Evolutionary conservation across 2,329 filamentous ascomycete genomes (phyloP).

Genomic region (Apiospora saccharicola): DNA sequence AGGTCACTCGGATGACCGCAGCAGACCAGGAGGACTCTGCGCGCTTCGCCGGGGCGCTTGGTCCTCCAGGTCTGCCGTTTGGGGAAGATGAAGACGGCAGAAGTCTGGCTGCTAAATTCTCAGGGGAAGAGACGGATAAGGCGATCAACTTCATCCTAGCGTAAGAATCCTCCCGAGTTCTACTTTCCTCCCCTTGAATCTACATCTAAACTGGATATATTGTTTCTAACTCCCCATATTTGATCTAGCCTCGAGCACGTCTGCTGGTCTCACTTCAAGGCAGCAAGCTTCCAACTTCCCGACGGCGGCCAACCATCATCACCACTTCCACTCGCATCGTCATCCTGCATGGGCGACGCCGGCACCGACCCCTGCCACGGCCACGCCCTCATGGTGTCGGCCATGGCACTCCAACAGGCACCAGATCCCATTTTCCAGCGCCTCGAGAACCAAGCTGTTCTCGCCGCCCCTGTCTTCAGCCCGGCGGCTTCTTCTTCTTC

Average conservation of each 20-base stretch:
- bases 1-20: constrained; percentile 42
- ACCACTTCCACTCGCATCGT: neutral
- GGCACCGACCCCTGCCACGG: constrained; percentile 56
- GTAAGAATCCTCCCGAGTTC: constrained; percentile 43
- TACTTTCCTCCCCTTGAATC: neutral
- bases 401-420: constrained; percentile 39
- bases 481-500: neutral
- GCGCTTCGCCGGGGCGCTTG: neutral
- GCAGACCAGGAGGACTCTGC: neutral
- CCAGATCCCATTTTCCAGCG: constrained; percentile 29
- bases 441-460: constrained; percentile 23
- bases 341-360: constrained; percentile 52
- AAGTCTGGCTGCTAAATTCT: neutral
- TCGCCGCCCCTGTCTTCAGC: neutral
- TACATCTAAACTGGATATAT: neutral
- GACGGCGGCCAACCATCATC: neutral
- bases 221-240: neutral
- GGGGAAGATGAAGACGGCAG: neutral
- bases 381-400: constrained; percentile 40
- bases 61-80: neutral
- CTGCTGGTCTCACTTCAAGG: neutral
- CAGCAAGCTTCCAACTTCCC: neutral
- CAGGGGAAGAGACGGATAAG: constrained; percentile 48
- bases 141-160: constrained; percentile 62
- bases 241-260: neutral